These are phyloP conservation scores for Backusella macrospora DNA, from an alignment of 192 early-diverging fungal genomes.

Conservation along the genomic window DNA sequence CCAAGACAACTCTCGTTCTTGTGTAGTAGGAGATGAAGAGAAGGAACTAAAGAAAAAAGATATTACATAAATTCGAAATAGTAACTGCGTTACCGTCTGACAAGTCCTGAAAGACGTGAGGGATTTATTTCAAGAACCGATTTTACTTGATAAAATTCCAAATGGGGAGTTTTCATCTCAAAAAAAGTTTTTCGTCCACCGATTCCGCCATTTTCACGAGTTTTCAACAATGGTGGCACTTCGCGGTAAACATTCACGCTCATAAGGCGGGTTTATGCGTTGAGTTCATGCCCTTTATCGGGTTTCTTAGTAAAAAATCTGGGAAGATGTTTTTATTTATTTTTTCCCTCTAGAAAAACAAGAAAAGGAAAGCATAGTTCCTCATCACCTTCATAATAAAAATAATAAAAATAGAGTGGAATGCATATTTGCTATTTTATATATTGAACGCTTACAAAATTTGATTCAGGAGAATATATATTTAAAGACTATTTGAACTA, in stretches of 20 bases:
- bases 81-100: too few species aligned
- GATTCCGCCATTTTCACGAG: conserved; percentile 11
- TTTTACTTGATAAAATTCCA: background rate
- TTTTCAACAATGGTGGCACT: conserved; percentile 11
- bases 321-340: background rate
- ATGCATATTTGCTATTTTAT: too few species aligned
- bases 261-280: background rate
- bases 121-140: background rate
- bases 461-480: background rate
- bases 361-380: too few species aligned
- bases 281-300: background rate
- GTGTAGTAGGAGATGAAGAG: too few species aligned
- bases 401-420: too few species aligned
- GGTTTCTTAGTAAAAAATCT: background rate
- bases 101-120: background rate
- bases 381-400: too few species aligned
- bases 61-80: too few species aligned
- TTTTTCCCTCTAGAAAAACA: too few species aligned
- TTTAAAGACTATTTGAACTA: background rate
- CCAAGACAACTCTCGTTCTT: too few species aligned
- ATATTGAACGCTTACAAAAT: background rate
- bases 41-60: too few species aligned
- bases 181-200: background rate
- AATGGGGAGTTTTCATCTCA: conserved; percentile 7
- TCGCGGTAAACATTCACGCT: conserved; percentile 2